Percentiles rank a stretch among this genome's conserved stretches.
phyloP scores from a whole-genome alignment of 2,329 filamentous ascomycete genomes.

The Elsinoe ampelina region DNA sequence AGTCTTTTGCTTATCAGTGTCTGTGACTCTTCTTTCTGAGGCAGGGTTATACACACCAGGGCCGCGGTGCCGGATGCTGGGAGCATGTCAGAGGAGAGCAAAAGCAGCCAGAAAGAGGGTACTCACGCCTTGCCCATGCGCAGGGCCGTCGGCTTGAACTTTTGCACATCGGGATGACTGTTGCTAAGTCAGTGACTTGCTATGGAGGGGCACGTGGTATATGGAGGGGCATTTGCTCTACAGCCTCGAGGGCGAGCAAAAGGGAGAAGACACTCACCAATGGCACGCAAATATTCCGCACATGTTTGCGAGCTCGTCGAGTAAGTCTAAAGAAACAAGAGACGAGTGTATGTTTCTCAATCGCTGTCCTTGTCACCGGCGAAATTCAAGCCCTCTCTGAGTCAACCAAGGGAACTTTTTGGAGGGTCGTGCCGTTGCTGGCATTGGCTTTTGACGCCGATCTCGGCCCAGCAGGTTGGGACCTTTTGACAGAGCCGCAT shows the following conservation, averaged over 20 bases:
- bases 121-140: conserved; percentile 87
- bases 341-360: not conserved
- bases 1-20: not conserved
- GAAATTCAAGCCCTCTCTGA: conserved; percentile 6
- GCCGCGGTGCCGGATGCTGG: conserved; percentile 84
- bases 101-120: conserved; percentile 4
- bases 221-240: not conserved
- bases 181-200: conserved; percentile 15
- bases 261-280: conserved; percentile 44
- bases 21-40: not conserved
- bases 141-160: conserved; percentile 92
- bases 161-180: conserved; percentile 83
- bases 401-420: conserved; percentile 11
- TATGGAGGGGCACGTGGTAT: conserved; percentile 19
- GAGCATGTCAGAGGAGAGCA: conserved; percentile 26
- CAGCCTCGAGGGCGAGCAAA: not conserved
- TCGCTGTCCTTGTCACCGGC: conserved; percentile 5
- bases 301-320: conserved; percentile 48
- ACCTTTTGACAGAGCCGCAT: not conserved
- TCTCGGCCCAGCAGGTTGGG: not conserved
- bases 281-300: conserved; percentile 97
- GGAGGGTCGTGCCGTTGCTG: not conserved
- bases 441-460: conserved; percentile 4
- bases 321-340: not conserved
- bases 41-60: conserved; percentile 43